Evolutionary conservation across 345 rosid genomes (phyloP).

Genomic region (Excoecaria agallocha): DNA sequence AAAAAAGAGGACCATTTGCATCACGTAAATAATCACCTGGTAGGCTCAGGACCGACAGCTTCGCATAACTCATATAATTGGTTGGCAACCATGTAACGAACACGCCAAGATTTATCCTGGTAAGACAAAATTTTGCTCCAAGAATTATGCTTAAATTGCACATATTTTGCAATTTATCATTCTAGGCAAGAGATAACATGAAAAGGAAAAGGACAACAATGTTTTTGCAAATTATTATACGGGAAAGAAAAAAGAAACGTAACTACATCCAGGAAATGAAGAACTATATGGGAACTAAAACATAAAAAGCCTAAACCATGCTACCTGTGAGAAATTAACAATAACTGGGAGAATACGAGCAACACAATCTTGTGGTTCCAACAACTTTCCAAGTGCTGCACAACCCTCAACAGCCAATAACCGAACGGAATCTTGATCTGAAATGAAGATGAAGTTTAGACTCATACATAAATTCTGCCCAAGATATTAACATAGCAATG

Average conservation of each 20-base stretch:
- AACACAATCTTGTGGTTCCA: constrained; percentile 92
- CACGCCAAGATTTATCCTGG: constrained; percentile 99
- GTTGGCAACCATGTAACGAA: constrained; percentile 96
- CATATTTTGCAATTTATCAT: neutral
- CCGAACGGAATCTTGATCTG: constrained; percentile 98
- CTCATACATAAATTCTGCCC: neutral
- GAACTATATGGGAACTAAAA: neutral
- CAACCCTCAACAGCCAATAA: constrained; percentile 95
- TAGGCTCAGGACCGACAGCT: constrained; percentile 92
- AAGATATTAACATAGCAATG: neutral
- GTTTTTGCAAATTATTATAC: neutral
- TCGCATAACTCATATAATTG: constrained; percentile 95
- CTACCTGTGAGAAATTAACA: constrained; percentile 93
- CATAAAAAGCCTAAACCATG: neutral
- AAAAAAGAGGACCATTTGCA: neutral
- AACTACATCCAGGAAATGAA: neutral
- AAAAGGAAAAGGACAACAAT: neutral
- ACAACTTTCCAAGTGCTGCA: constrained; percentile 92
- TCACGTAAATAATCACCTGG: constrained; percentile 50
- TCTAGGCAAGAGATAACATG: neutral
- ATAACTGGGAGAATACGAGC: constrained; percentile 86
- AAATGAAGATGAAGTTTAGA: neutral
- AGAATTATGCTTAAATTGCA: neutral
- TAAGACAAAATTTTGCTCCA: constrained; percentile 9
- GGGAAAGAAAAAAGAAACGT: neutral